Conservation (phyloP, 108 stramenopile genomes). For the Fistulifera solaris region DNA sequence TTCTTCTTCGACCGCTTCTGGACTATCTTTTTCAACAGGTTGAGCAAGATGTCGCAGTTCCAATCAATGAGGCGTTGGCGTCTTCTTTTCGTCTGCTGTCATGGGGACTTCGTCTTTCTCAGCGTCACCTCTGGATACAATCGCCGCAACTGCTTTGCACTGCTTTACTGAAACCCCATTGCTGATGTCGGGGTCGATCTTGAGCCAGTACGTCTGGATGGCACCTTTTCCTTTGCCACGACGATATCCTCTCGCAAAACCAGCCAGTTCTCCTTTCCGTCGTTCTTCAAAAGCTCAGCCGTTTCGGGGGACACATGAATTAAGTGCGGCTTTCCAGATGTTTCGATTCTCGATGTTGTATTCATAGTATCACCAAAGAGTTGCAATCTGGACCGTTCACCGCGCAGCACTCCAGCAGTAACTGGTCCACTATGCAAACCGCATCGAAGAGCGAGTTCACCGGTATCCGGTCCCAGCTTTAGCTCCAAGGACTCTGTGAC, state of each 20-base stretch:
- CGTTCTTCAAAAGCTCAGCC: slow-evolving; percentile 10
- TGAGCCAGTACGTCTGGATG: slow-evolving; percentile 32
- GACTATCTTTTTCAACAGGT: slow-evolving; percentile 12
- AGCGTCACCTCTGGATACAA: too few species aligned
- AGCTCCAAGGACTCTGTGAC: slow-evolving; percentile 10
- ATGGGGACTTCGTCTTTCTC: too few species aligned
- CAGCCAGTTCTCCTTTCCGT: slow-evolving; percentile 9
- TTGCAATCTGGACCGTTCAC: slow-evolving; percentile 35
- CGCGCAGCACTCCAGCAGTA: slow-evolving; percentile 39
- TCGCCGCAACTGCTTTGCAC: too few species aligned
- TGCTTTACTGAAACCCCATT: too few species aligned
- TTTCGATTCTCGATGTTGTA: slow-evolving; percentile 2
- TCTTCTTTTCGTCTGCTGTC: background rate
- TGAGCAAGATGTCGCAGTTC: slow-evolving; percentile 17
- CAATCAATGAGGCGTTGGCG: slow-evolving; percentile 17
- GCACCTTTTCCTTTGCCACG: slow-evolving; percentile 18
- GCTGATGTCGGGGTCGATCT: background rate
- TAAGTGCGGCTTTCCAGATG: slow-evolving; percentile 2
- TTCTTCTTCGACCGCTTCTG: background rate
- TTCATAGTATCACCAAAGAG: slow-evolving; percentile 43
- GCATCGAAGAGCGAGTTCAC: slow-evolving; percentile 21
- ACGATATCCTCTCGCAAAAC: background rate
- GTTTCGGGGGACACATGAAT: slow-evolving; percentile 17
- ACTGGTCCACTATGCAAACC: slow-evolving; percentile 10
- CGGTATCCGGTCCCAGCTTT: slow-evolving; percentile 19